A percentile compares a stretch with the other conserved stretches of the same genome.
phyloP scores from a whole-genome alignment of 305 asterid genomes.

The Fraxinus baroniana region DNA sequence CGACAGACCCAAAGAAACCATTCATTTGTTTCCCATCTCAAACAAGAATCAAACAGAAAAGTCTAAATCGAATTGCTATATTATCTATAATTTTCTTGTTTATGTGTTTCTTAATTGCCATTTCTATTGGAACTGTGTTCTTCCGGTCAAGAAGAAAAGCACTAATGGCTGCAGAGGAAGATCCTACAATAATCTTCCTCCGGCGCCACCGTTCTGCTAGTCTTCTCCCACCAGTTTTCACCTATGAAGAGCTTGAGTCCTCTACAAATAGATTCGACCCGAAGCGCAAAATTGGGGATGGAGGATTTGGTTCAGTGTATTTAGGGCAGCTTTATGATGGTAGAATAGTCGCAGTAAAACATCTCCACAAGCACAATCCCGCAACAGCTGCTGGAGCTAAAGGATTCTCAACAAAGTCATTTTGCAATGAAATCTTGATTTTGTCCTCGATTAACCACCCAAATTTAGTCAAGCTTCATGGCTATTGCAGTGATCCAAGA shows the following conservation, averaged over 20 bases:
- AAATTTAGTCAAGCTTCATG: conserved; percentile 84
- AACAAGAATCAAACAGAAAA: conserved; percentile 31
- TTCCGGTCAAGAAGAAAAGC: conserved; percentile 38
- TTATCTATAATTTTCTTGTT: conserved; percentile 43
- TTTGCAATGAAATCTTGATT: conserved; percentile 85
- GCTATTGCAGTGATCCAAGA: conserved; percentile 94
- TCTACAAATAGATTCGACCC: conserved; percentile 74
- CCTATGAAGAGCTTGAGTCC: conserved; percentile 73
- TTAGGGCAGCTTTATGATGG: conserved; percentile 71
- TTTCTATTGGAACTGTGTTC: conserved; percentile 42
- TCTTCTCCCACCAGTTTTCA: conserved; percentile 80
- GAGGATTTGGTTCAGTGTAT: conserved; percentile 92
- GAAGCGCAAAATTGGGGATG: conserved; percentile 82
- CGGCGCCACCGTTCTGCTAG: conserved; percentile 73
- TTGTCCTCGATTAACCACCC: conserved; percentile 77
- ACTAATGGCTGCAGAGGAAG: conserved; percentile 48
- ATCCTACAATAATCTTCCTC: conserved; percentile 73
- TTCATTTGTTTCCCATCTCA: conserved; percentile 56
- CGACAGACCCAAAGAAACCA: conserved; percentile 47
- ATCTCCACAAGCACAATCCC: conserved; percentile 68
- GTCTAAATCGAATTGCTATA: conserved; percentile 47
- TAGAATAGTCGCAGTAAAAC: conserved; percentile 72
- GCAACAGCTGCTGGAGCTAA: conserved; percentile 39
- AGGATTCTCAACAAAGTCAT: conserved; percentile 66
- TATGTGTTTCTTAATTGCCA: conserved; percentile 44